Percentiles rank a stretch among this genome's conserved stretches.
phyloP scores from a whole-genome alignment of 2,329 filamentous ascomycete genomes.

The Pseudogymnoascus sp. region DNA sequence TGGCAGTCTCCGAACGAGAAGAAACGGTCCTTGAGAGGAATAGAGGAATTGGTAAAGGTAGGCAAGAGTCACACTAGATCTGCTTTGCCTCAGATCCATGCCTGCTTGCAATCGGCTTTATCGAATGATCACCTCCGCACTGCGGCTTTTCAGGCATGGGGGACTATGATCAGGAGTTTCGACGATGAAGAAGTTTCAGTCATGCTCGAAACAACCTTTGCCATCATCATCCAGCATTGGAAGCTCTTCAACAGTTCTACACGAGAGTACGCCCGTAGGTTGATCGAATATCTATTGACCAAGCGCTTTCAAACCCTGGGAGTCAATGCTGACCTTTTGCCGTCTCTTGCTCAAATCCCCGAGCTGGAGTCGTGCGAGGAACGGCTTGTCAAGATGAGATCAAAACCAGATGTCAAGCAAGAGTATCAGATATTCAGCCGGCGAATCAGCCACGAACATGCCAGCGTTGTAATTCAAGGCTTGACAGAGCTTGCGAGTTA shows the following conservation, averaged over 20 bases:
- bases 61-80: constrained; percentile 66
- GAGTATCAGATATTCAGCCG: constrained; percentile 64
- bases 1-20: constrained; percentile 60
- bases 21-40: constrained; percentile 67
- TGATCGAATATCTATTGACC: constrained; percentile 46
- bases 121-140: constrained; percentile 67
- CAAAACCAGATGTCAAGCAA: constrained; percentile 56
- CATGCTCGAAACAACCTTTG: constrained; percentile 82
- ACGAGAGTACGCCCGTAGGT: constrained; percentile 49
- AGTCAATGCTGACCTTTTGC: constrained; percentile 54
- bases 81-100: constrained; percentile 81
- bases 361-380: constrained; percentile 61
- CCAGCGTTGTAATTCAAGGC: constrained; percentile 75
- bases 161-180: constrained; percentile 65
- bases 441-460: constrained; percentile 75
- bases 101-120: constrained; percentile 82
- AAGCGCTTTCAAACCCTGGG: constrained; percentile 13
- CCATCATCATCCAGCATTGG: constrained; percentile 81
- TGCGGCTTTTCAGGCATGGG: constrained; percentile 77
- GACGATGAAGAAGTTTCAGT: constrained; percentile 71
- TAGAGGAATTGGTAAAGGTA: constrained; percentile 79
- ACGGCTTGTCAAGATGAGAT: constrained; percentile 58
- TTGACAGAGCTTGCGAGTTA: constrained; percentile 69
- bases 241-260: constrained; percentile 52
- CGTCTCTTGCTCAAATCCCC: constrained; percentile 65